phyloP scores from a whole-genome alignment of 2,329 filamentous ascomycete genomes.

The Aspergillus terreus region DNA sequence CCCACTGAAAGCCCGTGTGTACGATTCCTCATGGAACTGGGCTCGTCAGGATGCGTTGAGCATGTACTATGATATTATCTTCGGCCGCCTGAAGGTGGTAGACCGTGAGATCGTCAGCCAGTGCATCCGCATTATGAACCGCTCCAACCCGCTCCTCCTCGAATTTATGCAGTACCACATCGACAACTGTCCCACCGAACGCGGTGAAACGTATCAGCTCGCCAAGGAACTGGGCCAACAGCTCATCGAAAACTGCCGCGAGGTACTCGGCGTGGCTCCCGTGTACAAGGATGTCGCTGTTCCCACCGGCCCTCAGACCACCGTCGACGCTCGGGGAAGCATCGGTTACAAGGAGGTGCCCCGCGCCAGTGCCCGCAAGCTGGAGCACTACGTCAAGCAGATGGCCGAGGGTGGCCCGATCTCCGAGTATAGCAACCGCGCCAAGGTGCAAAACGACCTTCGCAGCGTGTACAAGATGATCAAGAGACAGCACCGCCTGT shows the following conservation, averaged over 20 bases:
- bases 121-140: constrained; percentile 99
- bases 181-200: constrained; percentile 94
- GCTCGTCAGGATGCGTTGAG: constrained; percentile 92
- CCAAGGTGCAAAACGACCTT: constrained; percentile 95
- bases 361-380: constrained; percentile 84
- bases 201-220: constrained; percentile 96
- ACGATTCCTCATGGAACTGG: constrained; percentile 99
- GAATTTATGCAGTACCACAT: constrained; percentile 99
- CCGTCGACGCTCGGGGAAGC: constrained; percentile 87
- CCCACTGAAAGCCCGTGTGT: constrained; percentile 86
- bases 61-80: constrained; percentile 99
- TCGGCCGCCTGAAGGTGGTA: constrained; percentile 85
- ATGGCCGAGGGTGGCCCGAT: constrained; percentile 99
- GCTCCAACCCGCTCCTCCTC: constrained; percentile 88
- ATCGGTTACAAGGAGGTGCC: constrained; percentile 87
- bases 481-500: constrained; percentile 95
- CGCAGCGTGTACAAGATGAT: constrained; percentile 97
- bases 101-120: constrained; percentile 98
- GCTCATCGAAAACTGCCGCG: constrained; percentile 96
- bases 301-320: constrained; percentile 87
- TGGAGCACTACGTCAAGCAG: constrained; percentile 96
- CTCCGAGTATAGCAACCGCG: constrained; percentile 95
- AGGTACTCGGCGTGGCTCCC: constrained; percentile 76
- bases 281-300: constrained; percentile 95
- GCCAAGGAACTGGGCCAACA: constrained; percentile 90